Conservation (phyloP, 2,329 filamentous ascomycete genomes). For the Botrytis fabae region DNA sequence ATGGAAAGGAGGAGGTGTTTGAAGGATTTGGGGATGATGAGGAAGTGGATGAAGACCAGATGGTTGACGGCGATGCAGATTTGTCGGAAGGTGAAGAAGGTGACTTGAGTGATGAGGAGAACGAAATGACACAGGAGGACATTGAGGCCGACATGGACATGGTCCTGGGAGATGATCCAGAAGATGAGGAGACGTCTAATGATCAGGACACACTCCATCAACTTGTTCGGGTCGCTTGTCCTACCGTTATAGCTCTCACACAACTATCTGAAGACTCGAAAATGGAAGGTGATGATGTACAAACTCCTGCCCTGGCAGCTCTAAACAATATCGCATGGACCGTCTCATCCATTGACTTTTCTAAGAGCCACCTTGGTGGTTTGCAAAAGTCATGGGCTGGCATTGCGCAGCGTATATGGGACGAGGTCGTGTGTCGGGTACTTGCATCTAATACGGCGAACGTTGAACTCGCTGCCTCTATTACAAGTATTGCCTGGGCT, state of each 20-base stretch:
- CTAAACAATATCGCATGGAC: conserved; percentile 70
- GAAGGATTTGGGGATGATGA: conserved; percentile 43
- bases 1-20: conserved; percentile 44
- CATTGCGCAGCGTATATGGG: conserved; percentile 57
- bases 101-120: conserved; percentile 44
- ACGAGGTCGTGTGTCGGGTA: conserved; percentile 55
- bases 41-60: conserved; percentile 42
- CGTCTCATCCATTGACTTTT: conserved; percentile 60
- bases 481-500: conserved; percentile 67
- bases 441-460: conserved; percentile 62
- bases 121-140: conserved; percentile 56
- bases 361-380: conserved; percentile 50
- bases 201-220: conserved; percentile 36
- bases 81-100: conserved; percentile 43
- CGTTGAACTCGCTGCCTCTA: conserved; percentile 59
- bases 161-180: conserved; percentile 52
- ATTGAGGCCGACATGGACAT: conserved; percentile 66
- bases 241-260: conserved; percentile 35
- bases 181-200: conserved; percentile 44
- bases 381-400: conserved; percentile 57
- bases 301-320: conserved; percentile 56
- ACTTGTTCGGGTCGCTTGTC: conserved; percentile 38
- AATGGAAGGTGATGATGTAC: conserved; percentile 47
- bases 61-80: conserved; percentile 46
- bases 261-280: conserved; percentile 18